Evolutionary conservation across 441 rosid genomes (phyloP).

Genomic region (Metrosideros polymorpha): DNA sequence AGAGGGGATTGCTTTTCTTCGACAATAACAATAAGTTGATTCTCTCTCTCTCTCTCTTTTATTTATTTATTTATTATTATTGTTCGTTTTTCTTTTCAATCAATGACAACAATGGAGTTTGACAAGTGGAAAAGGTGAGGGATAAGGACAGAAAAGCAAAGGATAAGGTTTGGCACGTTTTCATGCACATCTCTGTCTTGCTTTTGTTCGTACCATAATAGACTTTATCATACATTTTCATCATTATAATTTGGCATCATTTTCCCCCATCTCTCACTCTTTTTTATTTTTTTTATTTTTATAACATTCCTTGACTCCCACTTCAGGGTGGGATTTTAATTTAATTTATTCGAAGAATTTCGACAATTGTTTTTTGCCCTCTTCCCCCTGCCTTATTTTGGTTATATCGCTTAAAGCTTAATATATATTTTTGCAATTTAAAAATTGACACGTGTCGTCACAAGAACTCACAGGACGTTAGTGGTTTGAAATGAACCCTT

Average conservation of each 20-base stretch:
- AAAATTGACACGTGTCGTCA: neutral
- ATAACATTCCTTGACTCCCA: neutral
- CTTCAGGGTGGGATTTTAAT: neutral
- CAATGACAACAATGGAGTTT: neutral
- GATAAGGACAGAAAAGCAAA: neutral
- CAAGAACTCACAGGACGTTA: neutral
- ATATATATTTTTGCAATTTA: neutral
- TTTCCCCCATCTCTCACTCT: neutral
- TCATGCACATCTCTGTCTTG: neutral
- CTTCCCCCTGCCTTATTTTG: too few species aligned
- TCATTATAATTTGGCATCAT: neutral
- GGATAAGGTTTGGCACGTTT: neutral
- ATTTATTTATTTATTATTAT: too few species aligned
- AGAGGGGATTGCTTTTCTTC: neutral
- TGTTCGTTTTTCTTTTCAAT: neutral
- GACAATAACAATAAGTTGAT: too few species aligned
- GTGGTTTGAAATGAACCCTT: too few species aligned
- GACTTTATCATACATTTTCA: neutral
- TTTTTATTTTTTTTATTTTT: fast-evolving
- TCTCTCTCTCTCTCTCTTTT: neutral
- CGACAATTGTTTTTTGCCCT: too few species aligned
- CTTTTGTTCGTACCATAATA: neutral
- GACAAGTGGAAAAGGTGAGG: neutral
- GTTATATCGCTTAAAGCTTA: too few species aligned
- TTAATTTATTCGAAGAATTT: neutral